phyloP scores from a whole-genome alignment of 2,329 filamentous ascomycete species.

The Grosmannia huntii region DNA sequence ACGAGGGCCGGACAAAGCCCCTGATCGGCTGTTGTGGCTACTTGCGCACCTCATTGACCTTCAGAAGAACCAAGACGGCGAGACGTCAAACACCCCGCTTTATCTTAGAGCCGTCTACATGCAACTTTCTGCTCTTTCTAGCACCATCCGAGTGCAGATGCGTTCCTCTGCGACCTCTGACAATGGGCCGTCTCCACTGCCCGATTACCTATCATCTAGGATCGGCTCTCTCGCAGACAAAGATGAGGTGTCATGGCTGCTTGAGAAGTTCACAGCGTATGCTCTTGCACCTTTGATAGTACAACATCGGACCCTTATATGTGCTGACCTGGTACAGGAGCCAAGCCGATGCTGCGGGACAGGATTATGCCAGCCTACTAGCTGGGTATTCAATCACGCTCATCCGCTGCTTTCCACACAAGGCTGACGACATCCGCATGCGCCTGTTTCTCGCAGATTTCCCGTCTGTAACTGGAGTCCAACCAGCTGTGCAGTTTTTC shows the following conservation, averaged over 20 bases:
- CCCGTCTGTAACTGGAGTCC: slow-evolving; percentile 21
- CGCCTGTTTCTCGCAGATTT: slow-evolving; percentile 73
- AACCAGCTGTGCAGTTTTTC: slow-evolving; percentile 70
- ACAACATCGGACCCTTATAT: no score
- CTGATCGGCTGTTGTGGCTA: slow-evolving; percentile 44
- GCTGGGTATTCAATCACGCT: slow-evolving; percentile 81
- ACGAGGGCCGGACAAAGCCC: slow-evolving; percentile 15
- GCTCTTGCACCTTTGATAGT: slow-evolving; percentile 7
- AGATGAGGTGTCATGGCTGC: slow-evolving; percentile 54
- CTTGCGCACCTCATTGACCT: slow-evolving; percentile 55
- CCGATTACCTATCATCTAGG: slow-evolving; percentile 50
- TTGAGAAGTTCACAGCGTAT: slow-evolving; percentile 30
- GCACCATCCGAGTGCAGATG: slow-evolving; percentile 36
- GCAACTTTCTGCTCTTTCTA: slow-evolving; percentile 38
- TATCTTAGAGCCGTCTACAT: slow-evolving; percentile 40
- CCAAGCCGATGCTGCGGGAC: slow-evolving; percentile 1
- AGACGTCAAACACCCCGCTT: slow-evolving; percentile 22
- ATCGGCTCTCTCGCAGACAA: slow-evolving; percentile 62
- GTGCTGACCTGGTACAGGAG: neutral
- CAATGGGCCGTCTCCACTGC: slow-evolving; percentile 18
- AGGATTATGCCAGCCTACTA: slow-evolving; percentile 54
- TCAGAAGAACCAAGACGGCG: slow-evolving; percentile 24
- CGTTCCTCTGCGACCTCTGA: slow-evolving; percentile 13
- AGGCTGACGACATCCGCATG: slow-evolving; percentile 85
- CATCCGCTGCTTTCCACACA: slow-evolving; percentile 68